Percentiles rank a stretch among this genome's conserved stretches.
Evolutionary conservation across 225 moss, liverwort and hornwort species (phyloP).

Genomic region (Antitrichia curtipendula): DNA sequence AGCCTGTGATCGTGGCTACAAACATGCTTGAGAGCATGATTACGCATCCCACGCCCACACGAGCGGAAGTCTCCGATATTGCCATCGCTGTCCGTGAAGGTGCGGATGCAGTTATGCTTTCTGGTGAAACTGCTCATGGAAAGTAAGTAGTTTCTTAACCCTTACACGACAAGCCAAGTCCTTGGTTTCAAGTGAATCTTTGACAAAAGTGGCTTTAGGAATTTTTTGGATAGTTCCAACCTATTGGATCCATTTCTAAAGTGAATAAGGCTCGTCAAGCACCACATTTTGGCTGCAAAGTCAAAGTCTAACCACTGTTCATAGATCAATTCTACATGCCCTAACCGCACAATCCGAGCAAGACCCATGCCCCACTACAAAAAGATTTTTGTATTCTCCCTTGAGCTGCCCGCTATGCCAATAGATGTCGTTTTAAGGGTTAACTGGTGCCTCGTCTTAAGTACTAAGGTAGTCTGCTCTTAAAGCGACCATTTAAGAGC

Average conservation of each 20-base stretch:
- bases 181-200: background rate
- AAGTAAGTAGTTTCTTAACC: slow-evolving; percentile 45
- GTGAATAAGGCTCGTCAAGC: no score
- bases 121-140: slow-evolving; percentile 98
- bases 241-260: background rate
- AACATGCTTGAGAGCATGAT: slow-evolving; percentile 99
- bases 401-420: no score
- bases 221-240: background rate
- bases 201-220: background rate
- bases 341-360: background rate
- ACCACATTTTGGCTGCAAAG: background rate
- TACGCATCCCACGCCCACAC: slow-evolving; percentile 89
- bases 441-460: background rate
- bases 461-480: no score
- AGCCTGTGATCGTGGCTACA: slow-evolving; percentile 91
- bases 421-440: background rate
- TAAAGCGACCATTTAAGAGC: no score
- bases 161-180: background rate
- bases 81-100: slow-evolving; percentile 91
- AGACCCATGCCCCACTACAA: background rate
- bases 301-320: background rate
- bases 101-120: slow-evolving; percentile 89
- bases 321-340: background rate
- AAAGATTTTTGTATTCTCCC: no score
- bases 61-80: slow-evolving; percentile 94